Base-by-base conservation (phyloP, 805 yeast genomes). In the Starmerella bacillaris region DNA sequence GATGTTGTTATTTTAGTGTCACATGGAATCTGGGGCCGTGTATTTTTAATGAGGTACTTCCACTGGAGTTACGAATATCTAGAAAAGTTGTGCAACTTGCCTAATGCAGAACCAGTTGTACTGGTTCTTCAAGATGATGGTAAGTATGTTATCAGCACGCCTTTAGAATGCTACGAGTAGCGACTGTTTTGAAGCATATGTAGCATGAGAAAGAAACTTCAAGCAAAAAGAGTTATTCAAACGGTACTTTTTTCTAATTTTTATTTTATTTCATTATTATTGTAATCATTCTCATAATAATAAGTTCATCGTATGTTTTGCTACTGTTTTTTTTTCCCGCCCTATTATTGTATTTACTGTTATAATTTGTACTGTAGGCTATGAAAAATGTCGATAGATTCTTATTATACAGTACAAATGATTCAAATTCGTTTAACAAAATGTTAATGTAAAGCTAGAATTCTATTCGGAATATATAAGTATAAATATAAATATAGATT, bases 21-120 rank as follows among this genome's bases (percentile, higher is more conserved):
- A 4, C 95, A 84, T 53, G 95, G 95, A 7, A 79, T 84, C 12
- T 82, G 92, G 86, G 78, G 92, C 3, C 62, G 95, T 27, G 95
- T 84, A 6, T 84, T 84, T 48, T 55, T 84, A 29, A 82, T 83
- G 83, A 78, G 83, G 49, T 84, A 94, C 94, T 84, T 72, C 53
- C 62, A 93, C 38, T 84, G 95, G 94, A 67, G 77, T 2, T 86
- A 77, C 50, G 94, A 83, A 52, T 72, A 74, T 51, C 84, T 83
- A 55, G 95, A 84, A 56, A 65, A 74, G 31, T 63, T 84, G 42
- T 67, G 75, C 40, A 84, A 84, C 52, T 71, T 84, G 12, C 82
- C 82, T 1, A 89, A 84, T 52, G 86, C 94, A 49, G 72, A 74
- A 43, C 74, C 78, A 52, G 61, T 84, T 27, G 70, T 76, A 21